Evolutionary conservation across 495 filamentous ascomycete genomes (phyloP), one percentile per base, ranked within the genome.

Genomic region (Neurospora terricola): DNA sequence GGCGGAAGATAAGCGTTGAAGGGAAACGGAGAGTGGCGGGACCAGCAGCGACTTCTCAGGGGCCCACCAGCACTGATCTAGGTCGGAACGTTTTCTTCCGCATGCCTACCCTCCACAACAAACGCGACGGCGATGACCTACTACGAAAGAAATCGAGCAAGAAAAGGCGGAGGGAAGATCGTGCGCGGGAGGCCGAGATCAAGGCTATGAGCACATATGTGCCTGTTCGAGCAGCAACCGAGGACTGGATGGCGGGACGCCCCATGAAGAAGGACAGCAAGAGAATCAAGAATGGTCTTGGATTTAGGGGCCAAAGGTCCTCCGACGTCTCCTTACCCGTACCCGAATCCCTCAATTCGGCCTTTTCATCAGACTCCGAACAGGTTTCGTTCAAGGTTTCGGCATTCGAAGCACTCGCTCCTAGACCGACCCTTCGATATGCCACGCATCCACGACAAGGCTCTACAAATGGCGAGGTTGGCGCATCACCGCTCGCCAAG

Each of bases 121-220:
- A 84, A 71, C 80, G 82, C 39, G 81, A 87, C 69, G 87, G 84
- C 71, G 87, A 79, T 80, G 85, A 83, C 84, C 83, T 91, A 34
- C 81, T 89, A 43, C 87, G 90, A 38, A 89, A 91, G 69, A 92
- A 88, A 76, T 90, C 92, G 18, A 96, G 91, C 84, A 97, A 94
- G 82, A 84, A 83, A 68, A 87, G 91, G 72, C 90, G 91, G 71
- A 88, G 89, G 40, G 82, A 91, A 43, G 91, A 96, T 72, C 88
- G 89, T 78, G 85, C 88, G 71, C 87, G 94, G 21, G 94, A 96
- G 79, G 92, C 91, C 71, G 93, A 97, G 82, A 93, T 97, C 75
- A 90, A 90, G 73, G 87, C 92, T n/a, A 91, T 97, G 90, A 91
- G 90, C 54, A 89, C 89, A 38, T 87, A 93, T 30, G 78, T 89